Evolutionary conservation across 116 monocot genomes (phyloP), one percentile per base, ranked within the genome.

Genomic region (Thalassia testudinum): DNA sequence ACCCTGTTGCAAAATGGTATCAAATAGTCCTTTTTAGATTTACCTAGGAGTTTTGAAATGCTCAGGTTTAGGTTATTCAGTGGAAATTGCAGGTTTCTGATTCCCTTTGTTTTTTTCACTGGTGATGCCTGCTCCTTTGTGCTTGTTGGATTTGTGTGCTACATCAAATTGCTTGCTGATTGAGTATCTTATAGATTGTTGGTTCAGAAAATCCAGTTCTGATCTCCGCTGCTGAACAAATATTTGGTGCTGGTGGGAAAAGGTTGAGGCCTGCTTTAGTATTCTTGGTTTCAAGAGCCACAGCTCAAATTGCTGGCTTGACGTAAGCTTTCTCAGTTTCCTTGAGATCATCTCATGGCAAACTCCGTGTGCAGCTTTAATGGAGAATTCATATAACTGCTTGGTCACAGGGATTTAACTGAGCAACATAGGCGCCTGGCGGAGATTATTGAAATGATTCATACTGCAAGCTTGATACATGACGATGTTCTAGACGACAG

Each of bases 371-470:
- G 13, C 13, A 23, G 21, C 7, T 50, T 5, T 1, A 50, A 12
- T 22, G 50, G 10, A 22, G 3, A 2, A 17, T 24, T 22, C 58
- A 47, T 11, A 23, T 8, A 29, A 26, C 74, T 54, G 23, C 38
- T 37, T 75, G 10, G 75, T 37, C 73, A 12, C 80, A 90, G 90
- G 72, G 78, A 84, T 37, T 57, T 85, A 27, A 84, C 80, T 23
- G 26, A 43, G 37, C 52, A 78, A 54, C 90, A 90, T 80, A 72
- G 68, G 62, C 72, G 80, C 12, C 70, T 90, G 59, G 90, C 90
- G 24, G 90, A 90, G 73, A 85, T 84, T 56, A 84, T 90, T 61
- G 90, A 90, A 72, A 78, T 90, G 90, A 90, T 90, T 63, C 90
- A 90, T 66, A 90, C 90, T 22, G 90, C 90, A 64, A 90, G 90